phyloP scores from a whole-genome alignment of 768 basidiomycete species.

The Boletellus ananiceps region DNA sequence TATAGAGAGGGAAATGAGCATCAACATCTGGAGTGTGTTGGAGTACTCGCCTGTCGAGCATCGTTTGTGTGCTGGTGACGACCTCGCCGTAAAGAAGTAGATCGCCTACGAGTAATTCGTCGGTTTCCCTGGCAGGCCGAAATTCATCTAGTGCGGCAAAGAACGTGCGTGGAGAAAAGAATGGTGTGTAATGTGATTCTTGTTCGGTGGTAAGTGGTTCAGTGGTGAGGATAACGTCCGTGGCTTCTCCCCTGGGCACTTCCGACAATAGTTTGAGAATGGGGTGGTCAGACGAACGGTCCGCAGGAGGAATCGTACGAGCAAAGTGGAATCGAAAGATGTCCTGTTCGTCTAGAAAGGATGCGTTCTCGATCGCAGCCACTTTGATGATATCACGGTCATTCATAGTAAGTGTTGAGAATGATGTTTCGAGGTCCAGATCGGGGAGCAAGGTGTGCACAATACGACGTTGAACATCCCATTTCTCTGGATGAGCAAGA shows the following conservation, averaged over 20 bases:
- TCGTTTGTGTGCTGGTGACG: slow-evolving; percentile 91
- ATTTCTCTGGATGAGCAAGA: slow-evolving; percentile 23
- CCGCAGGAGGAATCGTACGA: slow-evolving; percentile 28
- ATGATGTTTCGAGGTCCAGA: slow-evolving; percentile 29
- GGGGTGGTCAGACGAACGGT: slow-evolving; percentile 16
- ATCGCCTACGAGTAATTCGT: slow-evolving; percentile 64
- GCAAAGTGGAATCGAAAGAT: slow-evolving; percentile 56
- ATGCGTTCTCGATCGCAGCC: slow-evolving; percentile 9
- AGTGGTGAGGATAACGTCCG: slow-evolving; percentile 50
- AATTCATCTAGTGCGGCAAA: slow-evolving; percentile 46
- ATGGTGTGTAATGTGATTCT: slow-evolving; percentile 45
- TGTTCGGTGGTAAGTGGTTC: slow-evolving; percentile 46
- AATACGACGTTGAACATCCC: slow-evolving; percentile 15
- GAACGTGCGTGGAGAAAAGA: slow-evolving; percentile 65
- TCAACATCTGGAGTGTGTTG: not conserved
- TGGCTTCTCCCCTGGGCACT: slow-evolving; percentile 38
- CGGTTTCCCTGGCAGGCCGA: slow-evolving; percentile 15
- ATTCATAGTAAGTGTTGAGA: slow-evolving; percentile 48
- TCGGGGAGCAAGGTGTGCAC: slow-evolving; percentile 18
- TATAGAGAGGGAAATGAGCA: slow-evolving; percentile 27
- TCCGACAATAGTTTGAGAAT: slow-evolving; percentile 23
- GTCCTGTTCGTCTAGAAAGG: slow-evolving; percentile 66
- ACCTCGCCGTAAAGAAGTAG: slow-evolving; percentile 81
- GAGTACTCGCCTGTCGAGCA: slow-evolving; percentile 78
- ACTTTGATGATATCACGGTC: slow-evolving; percentile 35